Base-by-base conservation (phyloP, 805 yeast species). In the Wickerhamomyces kurtzmanii region DNA sequence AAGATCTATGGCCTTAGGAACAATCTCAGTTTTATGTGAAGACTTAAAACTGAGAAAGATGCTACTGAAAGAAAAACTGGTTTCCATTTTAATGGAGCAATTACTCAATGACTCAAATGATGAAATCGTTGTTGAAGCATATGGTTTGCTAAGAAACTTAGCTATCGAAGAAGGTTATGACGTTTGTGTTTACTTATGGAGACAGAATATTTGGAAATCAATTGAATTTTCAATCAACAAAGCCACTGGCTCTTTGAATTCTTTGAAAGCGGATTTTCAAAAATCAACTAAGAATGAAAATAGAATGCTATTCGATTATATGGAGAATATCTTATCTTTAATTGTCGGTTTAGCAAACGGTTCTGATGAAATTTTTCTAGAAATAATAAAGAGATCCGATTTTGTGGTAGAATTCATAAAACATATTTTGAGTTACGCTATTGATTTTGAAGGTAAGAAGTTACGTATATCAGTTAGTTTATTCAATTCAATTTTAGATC, bases 81-180 rank as follows among this genome's bases (percentile, higher is more conserved):
- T 87, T 8, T 71, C 72, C 22, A 63, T 70, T 3, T 47, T 86
- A 1, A 39, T 85, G 53, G 75, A 75, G 14, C 74, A 75, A 33
- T 62, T 76, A 17, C 51, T 87, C 14, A 70, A 68, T 24, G 94
- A 84, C 47, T 47, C 65, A 13, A 66, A 77, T 38, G 76, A 75
- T 31, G 95, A 85, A 39, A 71, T 84, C 24, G 78, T 82, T 12
- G 80, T 81, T 13, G 93, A 81, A 42, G 65, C 89, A 1, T 77
- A 73, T 41, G 96, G 95, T 2, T 58, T 89, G 15, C 56, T 91
- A 37, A 68, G 95, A 48, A 85, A 81, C 46, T 47, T 89, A 31
- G 77, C 80, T 3, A 62, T 84, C 29, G 94, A 84, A 45, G 94
- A 86, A 53, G 96, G 96, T 13, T 77, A 83, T 41, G 94, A 84